A percentile compares a stretch with the other conserved stretches of the same genome.
Conservation (phyloP, 2,329 filamentous ascomycete species). For the Lasiodiplodia hormozganensis region DNA sequence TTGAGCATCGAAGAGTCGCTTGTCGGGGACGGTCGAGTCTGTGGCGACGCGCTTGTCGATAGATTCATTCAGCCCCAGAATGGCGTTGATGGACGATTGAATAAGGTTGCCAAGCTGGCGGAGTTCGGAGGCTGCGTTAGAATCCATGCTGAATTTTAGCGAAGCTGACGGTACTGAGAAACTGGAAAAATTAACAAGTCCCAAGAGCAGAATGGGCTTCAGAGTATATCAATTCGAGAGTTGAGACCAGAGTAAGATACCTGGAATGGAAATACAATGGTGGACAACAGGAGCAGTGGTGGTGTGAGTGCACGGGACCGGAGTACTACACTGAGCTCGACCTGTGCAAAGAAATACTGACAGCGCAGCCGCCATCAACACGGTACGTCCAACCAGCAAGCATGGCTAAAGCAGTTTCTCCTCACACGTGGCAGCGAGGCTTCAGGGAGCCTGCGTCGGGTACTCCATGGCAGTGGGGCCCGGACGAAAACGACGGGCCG, state of each 20-base stretch:
- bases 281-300: neutral
- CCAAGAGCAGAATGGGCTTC: neutral
- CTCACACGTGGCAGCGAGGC: slow-evolving; percentile 24
- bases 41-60: neutral
- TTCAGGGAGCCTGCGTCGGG: slow-evolving; percentile 7
- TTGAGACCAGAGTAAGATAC: neutral
- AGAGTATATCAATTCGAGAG: too few species aligned
- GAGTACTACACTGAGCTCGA: neutral
- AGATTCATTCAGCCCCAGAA: slow-evolving; percentile 11
- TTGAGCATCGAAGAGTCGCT: slow-evolving; percentile 43
- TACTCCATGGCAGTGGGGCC: slow-evolving; percentile 6
- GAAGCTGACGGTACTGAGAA: neutral
- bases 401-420: slow-evolving; percentile 18
- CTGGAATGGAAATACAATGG: neutral
- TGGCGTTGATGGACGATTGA: slow-evolving; percentile 6
- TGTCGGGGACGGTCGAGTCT: slow-evolving; percentile 13
- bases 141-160: neutral
- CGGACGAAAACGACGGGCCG: neutral
- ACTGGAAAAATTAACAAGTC: too few species aligned
- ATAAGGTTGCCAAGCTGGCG: slow-evolving; percentile 15
- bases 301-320: neutral
- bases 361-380: neutral
- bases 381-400: neutral
- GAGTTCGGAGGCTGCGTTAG: neutral
- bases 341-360: neutral